Evolutionary conservation across 257 asterid genomes (phyloP), one percentile per base, ranked within the genome.

Genomic region (Solanum phureja): DNA sequence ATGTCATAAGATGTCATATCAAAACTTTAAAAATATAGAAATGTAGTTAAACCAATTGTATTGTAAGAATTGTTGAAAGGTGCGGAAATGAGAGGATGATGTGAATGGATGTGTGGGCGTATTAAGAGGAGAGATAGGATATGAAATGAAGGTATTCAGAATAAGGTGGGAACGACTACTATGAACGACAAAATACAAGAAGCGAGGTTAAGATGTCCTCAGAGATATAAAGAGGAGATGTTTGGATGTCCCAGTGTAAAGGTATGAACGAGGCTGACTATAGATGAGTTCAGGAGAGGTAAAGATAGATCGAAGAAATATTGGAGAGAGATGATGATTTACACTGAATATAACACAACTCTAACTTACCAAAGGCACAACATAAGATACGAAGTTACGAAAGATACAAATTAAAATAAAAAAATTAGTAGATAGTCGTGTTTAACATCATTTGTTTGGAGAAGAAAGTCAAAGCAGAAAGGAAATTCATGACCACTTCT

Each of bases 361-460:
- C n/a, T 16, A 56, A 6, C 4, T 18, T 56, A 56, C 0, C 0
- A 0, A 56, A 18, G 2, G 0, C 10, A 56, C 4, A 2, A 56
- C 10, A 2, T 18, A 0, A 56, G 0, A 6, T 18, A 56, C 0
- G 0, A 56, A 56, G 10, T 7, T 18, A 6, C 1, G n/a, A 18
- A 56, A 12, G 1, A 56, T 18, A 56, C 64, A 56, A 56, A 56
- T 56, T 6, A 18, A 52, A 52, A 52, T 18, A 18, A 18, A 0
- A 52, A 52, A 18, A 52, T 52, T 18, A 18, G 1, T 52, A 52
- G 4, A 52, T 52, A 49, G 3, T 1, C 23, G 8, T 49, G 60
- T 14, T 49, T 49, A 14, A 52, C 62, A 16, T 52, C 60, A 52
- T 52, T 16, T 16, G 62, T 16, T 52, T 16, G 8, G 23, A 52